phyloP scores from a whole-genome alignment of 2,329 filamentous ascomycete genomes.

The Pseudogymnoascus sp. region DNA sequence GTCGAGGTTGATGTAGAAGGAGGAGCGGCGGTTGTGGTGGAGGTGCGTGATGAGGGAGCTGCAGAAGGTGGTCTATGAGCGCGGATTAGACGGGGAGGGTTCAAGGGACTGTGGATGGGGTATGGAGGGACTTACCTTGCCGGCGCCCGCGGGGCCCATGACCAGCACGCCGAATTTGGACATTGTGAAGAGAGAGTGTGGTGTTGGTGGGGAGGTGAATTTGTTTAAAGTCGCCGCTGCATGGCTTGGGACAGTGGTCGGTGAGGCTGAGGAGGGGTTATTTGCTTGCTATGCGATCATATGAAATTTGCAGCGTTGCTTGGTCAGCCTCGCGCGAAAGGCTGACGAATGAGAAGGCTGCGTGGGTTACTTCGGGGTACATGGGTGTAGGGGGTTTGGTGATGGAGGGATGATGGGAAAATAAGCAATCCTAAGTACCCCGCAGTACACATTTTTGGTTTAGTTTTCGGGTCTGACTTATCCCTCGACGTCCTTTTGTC shows the following conservation, averaged over 20 bases:
- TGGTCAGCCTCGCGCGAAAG: not conserved
- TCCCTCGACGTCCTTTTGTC: not conserved
- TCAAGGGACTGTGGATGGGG: not conserved
- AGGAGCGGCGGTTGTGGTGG: slow-evolving; percentile 80
- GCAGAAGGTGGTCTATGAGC: slow-evolving; percentile 76
- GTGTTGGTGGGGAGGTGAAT: not conserved
- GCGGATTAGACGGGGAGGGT: slow-evolving; percentile 2
- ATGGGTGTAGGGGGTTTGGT: not conserved
- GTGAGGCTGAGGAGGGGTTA: not conserved
- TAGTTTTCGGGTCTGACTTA: not conserved
- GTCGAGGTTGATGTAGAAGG: slow-evolving; percentile 97
- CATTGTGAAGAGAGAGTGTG: slow-evolving; percentile 43
- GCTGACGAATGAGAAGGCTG: not conserved
- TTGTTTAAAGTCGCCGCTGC: not conserved
- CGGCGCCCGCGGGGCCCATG: slow-evolving; percentile 92
- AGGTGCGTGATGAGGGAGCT: slow-evolving; percentile 88
- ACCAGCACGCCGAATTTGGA: slow-evolving; percentile 92
- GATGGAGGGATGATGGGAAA: not conserved
- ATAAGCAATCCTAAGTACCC: not conserved
- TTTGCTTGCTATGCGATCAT: not conserved
- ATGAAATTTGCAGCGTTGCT: not conserved
- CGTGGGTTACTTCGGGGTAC: not conserved
- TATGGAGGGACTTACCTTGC: slow-evolving; percentile 54
- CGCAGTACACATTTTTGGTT: not conserved
- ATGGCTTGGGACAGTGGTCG: not conserved